Conservation (phyloP, 345 rosid genomes). For the Aurinia saxatilis region DNA sequence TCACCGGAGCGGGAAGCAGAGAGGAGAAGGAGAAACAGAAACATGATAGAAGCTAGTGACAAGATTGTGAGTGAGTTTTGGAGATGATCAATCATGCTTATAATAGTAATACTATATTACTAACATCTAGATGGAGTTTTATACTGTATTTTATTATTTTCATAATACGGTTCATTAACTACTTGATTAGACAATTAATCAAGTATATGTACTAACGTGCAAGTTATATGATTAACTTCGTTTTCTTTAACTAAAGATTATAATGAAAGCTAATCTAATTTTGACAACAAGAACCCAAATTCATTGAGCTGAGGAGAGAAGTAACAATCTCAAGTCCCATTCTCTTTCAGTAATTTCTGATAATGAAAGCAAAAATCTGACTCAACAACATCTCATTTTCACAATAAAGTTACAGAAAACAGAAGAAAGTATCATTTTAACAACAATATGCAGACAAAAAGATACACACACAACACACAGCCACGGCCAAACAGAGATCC, state of each 20-base stretch:
- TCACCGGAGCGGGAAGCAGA: conserved; percentile 9
- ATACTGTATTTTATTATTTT: neutral
- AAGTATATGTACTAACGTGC: neutral
- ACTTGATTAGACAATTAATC: neutral
- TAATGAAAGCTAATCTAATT: neutral
- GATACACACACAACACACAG: conserved; percentile 9
- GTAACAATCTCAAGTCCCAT: neutral
- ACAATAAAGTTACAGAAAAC: neutral
- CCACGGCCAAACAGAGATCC: conserved; percentile 8
- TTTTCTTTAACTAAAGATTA: too few relatives aligned
- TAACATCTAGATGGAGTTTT: neutral
- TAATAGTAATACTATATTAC: too few relatives aligned
- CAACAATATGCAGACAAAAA: conserved; percentile 5
- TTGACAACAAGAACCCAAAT: neutral
- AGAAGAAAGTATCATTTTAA: neutral
- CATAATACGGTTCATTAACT: neutral
- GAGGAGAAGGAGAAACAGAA: conserved; percentile 6
- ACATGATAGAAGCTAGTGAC: neutral
- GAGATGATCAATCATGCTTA: neutral
- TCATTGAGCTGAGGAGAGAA: neutral
- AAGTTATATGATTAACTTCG: neutral
- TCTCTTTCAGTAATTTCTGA: neutral
- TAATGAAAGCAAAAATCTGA: neutral
- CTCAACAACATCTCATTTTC: neutral
- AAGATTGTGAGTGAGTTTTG: conserved; percentile 4